Evolutionary conservation across 306 rosid genomes (phyloP), one percentile per base, ranked within the genome.

Genomic region (Sophora flavescens): DNA sequence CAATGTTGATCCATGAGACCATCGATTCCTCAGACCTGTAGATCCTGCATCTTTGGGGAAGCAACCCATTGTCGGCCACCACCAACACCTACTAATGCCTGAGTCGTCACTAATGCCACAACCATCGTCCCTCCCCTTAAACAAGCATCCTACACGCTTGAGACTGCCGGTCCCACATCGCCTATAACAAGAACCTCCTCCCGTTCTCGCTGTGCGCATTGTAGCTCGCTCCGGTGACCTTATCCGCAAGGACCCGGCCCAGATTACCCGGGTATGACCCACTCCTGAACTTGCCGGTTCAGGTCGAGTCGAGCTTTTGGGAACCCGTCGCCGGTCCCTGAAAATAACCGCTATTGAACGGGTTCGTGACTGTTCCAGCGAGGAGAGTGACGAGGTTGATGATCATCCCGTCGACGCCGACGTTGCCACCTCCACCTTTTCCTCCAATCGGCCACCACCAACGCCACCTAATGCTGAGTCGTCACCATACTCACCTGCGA

Each of bases 321-420:
- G 98, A 97, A 50, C 96, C 98, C 28, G 86, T 61, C 0, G 95
- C 69, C 0, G 97, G 91, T 0, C 98, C 98, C 41, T 92, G 97
- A 16, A 89, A 95, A 76, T 89, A 95, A 0, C 98, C 98, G 76
- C 89, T 87, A 67, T 89, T 86, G 42, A 82, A 95, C 0, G 98
- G 98, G 36, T 95, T 95, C 26, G 98, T 95, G 0, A 95, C 98
- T 5, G 98, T 90, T 0, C 98, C 98, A 0, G 98, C 98, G 9
- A 95, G 66, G 1, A 95, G 79, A 0, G 98, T 92, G 1, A 97
- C 97, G 6, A 95, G n/a, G 78, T 95, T 95, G 6, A 95, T 92
- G 9, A 95, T 75, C 78, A 95, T 90, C 1, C 98, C 98, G 78
- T 95, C 98, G 0, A 95, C 77, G 1, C 98, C 98, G 0, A 95